Evolutionary conservation across 148 eudicot species (phyloP).

Genomic region (Chenopodium album): DNA sequence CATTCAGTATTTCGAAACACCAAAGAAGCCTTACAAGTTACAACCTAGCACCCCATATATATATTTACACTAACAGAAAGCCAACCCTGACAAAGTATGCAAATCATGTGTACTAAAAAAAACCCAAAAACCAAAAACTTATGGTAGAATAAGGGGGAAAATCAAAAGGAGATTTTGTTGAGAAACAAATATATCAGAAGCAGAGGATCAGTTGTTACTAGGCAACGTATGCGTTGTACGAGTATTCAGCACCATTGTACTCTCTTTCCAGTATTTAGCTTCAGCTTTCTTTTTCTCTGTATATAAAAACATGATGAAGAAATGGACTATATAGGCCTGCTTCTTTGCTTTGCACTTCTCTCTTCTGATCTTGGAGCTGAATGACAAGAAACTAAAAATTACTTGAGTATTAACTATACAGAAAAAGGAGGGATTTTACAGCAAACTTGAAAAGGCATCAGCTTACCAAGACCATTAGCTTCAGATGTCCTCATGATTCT

Average conservation of each 20-base stretch:
- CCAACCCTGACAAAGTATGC: slow-evolving; percentile 23
- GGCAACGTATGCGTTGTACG: slow-evolving; percentile 11
- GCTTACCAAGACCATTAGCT: slow-evolving; percentile 85
- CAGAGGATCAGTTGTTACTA: slow-evolving; percentile 25
- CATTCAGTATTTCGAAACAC: slow-evolving; percentile 25
- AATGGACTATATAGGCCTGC: slow-evolving; percentile 35
- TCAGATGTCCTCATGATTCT: slow-evolving; percentile 84
- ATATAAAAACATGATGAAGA: not conserved
- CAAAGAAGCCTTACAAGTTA: slow-evolving; percentile 36
- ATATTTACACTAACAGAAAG: slow-evolving; percentile 35
- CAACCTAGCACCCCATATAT: slow-evolving; percentile 39
- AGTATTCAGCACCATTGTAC: slow-evolving; percentile 16
- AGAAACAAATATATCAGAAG: slow-evolving; percentile 13
- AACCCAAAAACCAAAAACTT: slow-evolving; percentile 26
- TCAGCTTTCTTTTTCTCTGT: slow-evolving; percentile 23
- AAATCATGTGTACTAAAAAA: slow-evolving; percentile 27
- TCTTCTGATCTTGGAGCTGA: slow-evolving; percentile 56
- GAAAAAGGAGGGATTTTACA: not conserved
- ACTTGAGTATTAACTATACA: not conserved
- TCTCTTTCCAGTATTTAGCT: slow-evolving; percentile 26
- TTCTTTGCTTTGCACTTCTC: slow-evolving; percentile 44
- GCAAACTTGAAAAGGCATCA: not conserved
- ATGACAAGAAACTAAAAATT: slow-evolving; percentile 7
- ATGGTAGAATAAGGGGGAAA: slow-evolving; percentile 18
- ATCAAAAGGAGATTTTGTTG: slow-evolving; percentile 32